Evolutionary conservation across 139 green algal species (phyloP).

Genomic region (Tetraselmis striata): DNA sequence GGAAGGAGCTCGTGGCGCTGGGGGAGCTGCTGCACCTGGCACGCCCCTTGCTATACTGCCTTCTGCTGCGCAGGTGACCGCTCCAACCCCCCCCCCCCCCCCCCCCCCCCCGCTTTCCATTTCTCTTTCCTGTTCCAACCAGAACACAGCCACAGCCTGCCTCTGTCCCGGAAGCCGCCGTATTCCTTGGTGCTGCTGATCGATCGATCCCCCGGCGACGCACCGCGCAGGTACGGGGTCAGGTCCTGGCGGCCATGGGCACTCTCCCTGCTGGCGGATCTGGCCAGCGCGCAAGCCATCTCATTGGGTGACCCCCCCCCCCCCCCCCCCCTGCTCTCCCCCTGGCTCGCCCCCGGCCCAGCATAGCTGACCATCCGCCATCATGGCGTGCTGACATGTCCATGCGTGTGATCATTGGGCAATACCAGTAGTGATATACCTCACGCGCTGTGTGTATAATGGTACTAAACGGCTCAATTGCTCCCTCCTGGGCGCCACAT

Average conservation of each 20-base stretch:
- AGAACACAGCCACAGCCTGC: too few relatives aligned
- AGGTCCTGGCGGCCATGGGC: slow-evolving; percentile 54
- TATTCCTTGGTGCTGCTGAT: too few relatives aligned
- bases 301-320: background rate
- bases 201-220: too few relatives aligned
- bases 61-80: slow-evolving; percentile 41
- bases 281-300: slow-evolving; percentile 14
- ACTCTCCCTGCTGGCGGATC: slow-evolving; percentile 40
- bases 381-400: background rate
- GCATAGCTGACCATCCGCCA: slow-evolving; percentile 12
- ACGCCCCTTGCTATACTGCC: slow-evolving; percentile 62
- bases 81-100: too few relatives aligned
- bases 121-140: too few relatives aligned
- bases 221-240: slow-evolving; percentile 39
- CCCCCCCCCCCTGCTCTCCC: background rate
- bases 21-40: slow-evolving; percentile 64
- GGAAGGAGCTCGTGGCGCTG: slow-evolving; percentile 32
- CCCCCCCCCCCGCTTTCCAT: too few relatives aligned
- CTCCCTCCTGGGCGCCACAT: too few relatives aligned
- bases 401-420: background rate
- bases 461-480: too few relatives aligned
- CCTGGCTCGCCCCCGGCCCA: slow-evolving; percentile 4
- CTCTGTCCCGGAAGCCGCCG: too few relatives aligned
- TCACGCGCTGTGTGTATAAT: too few relatives aligned
- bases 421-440: too few relatives aligned